Conservation (phyloP, 306 rosid genomes). For the Biancaea sappan region DNA sequence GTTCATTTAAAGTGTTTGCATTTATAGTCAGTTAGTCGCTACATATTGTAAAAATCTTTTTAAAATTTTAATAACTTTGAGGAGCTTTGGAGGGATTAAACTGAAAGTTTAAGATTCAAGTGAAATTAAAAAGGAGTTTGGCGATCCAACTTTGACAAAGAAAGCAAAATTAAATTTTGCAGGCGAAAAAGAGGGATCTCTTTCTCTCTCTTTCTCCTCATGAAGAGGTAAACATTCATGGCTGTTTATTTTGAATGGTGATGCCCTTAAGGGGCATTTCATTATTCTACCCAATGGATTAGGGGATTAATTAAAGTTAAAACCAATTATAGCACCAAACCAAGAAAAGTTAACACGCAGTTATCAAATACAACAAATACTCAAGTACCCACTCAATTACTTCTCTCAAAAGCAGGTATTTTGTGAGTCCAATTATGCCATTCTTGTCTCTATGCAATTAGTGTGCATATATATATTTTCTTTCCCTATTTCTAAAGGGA, state of each 20-base stretch:
- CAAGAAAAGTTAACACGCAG: slow-evolving; percentile 13
- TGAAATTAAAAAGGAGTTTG: slow-evolving; percentile 40
- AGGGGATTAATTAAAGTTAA: slow-evolving; percentile 11
- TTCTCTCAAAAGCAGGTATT: slow-evolving; percentile 45
- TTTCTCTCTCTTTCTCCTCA: background rate
- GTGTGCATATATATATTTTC: slow-evolving; percentile 26
- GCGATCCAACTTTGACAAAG: slow-evolving; percentile 41
- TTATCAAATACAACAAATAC: slow-evolving; percentile 44
- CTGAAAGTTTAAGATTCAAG: slow-evolving; percentile 39
- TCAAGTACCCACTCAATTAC: slow-evolving; percentile 60
- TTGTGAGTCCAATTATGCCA: slow-evolving; percentile 54
- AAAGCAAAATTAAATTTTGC: slow-evolving; percentile 1
- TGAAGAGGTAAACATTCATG: slow-evolving; percentile 26
- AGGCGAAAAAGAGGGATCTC: background rate
- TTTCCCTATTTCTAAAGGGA: slow-evolving; percentile 16
- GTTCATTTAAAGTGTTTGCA: too few species aligned
- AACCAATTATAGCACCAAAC: background rate
- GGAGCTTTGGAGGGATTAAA: background rate
- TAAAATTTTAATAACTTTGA: background rate
- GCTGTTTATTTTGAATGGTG: slow-evolving; percentile 27
- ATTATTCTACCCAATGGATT: slow-evolving; percentile 28
- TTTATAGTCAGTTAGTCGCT: too few species aligned
- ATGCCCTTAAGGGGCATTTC: background rate
- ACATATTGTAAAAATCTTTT: too few species aligned
- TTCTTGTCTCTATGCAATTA: slow-evolving; percentile 57